Evolutionary conservation across 1,139 yeast species (phyloP).

Genomic region (Magnusiomyces ingens): DNA sequence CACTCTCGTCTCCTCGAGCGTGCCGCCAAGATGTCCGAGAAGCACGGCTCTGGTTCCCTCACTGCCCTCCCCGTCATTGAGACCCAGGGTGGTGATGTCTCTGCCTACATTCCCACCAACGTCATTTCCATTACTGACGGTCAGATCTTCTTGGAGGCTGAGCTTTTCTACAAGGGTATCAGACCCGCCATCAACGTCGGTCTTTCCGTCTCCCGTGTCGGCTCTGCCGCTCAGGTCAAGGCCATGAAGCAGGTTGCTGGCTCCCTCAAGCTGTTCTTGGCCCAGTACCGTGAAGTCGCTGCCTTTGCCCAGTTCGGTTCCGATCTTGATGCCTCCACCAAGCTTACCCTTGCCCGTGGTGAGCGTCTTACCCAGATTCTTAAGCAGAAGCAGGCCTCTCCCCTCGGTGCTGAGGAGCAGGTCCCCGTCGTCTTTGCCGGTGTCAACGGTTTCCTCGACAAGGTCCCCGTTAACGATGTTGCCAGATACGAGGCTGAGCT

Average conservation of each 20-base stretch:
- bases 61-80: constrained; percentile 95
- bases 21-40: constrained; percentile 94
- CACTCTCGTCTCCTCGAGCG: constrained; percentile 95
- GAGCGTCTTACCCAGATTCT: constrained; percentile 99
- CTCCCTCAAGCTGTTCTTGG: constrained; percentile 99
- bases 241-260: constrained; percentile 99
- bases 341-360: constrained; percentile 99
- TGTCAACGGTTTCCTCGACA: constrained; percentile 97
- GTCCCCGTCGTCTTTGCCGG: constrained; percentile 97
- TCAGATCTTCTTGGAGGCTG: constrained; percentile 98
- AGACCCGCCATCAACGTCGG: constrained; percentile 99
- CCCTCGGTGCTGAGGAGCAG: constrained; percentile 98
- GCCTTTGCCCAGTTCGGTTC: constrained; percentile 99
- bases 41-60: constrained; percentile 87
- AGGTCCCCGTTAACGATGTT: constrained; percentile 76
- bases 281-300: constrained; percentile 99
- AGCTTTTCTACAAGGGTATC: constrained; percentile 99
- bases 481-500: constrained; percentile 90
- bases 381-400: constrained; percentile 96
- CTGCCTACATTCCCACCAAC: constrained; percentile 95
- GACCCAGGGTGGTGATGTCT: constrained; percentile 99
- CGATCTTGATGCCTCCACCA: constrained; percentile 99
- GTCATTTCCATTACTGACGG: constrained; percentile 97
- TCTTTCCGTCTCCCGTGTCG: constrained; percentile 99
- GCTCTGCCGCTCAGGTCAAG: constrained; percentile 99